phyloP scores from a whole-genome alignment of 78 protist genomes.

The Dictyostelium firmibasis region DNA sequence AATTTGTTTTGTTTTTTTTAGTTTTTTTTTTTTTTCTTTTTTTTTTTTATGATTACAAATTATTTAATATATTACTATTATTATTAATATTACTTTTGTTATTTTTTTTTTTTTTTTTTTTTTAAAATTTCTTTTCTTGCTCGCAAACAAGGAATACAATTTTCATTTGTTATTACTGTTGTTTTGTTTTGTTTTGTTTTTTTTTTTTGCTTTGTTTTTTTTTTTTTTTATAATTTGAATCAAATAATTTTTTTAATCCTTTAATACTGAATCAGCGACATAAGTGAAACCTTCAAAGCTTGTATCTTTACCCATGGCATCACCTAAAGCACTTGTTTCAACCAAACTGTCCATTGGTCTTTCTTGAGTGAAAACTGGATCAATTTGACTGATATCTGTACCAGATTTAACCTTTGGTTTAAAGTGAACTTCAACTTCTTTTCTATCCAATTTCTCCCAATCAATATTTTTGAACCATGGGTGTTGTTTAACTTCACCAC shows the following conservation, averaged over 20 bases:
- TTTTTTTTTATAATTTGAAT: background rate
- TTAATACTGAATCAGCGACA: slow-evolving; percentile 69
- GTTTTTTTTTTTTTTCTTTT: too few relatives aligned
- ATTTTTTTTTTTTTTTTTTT: too few relatives aligned
- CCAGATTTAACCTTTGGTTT: slow-evolving; percentile 83
- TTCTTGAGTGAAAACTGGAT: slow-evolving; percentile 83
- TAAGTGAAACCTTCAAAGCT: slow-evolving; percentile 82
- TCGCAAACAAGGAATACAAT: background rate
- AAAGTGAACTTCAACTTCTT: slow-evolving; percentile 84
- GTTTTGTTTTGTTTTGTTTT: background rate
- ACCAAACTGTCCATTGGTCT: slow-evolving; percentile 68
- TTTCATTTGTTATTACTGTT: background rate
- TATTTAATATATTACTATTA: background rate
- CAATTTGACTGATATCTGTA: slow-evolving; percentile 74
- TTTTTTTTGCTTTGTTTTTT: background rate
- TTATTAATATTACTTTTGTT: background rate
- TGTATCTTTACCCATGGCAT: slow-evolving; percentile 63
- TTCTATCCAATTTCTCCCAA: slow-evolving; percentile 81
- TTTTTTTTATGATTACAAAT: background rate
- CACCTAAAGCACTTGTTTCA: slow-evolving; percentile 37
- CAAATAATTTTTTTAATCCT: slow-evolving; percentile 1
- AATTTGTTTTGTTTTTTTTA: too few relatives aligned
- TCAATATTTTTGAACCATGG: slow-evolving; percentile 83
- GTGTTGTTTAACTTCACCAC: slow-evolving; percentile 75
- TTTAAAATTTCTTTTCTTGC: background rate